phyloP scores from a whole-genome alignment of 192 early-diverging fungal genomes.

The Lobulomyces angularis region DNA sequence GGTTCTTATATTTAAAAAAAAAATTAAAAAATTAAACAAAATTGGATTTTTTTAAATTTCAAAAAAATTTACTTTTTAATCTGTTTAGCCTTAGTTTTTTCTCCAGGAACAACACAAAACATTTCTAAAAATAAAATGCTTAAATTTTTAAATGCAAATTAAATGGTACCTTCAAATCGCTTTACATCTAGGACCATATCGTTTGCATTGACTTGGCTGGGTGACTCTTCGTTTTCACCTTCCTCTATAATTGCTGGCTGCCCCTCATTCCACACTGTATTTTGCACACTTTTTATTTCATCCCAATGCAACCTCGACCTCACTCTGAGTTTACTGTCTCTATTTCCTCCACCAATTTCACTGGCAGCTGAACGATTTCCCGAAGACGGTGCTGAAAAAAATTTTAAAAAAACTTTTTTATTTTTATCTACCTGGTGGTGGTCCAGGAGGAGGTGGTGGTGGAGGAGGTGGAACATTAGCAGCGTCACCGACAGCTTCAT shows the following conservation, averaged over 20 bases:
- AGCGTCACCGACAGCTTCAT: slow-evolving; percentile 1
- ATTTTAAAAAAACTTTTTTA: too few species aligned
- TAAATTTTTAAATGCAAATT: slow-evolving; percentile 6
- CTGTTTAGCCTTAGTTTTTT: slow-evolving; percentile 3
- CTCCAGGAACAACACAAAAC: slow-evolving; percentile 31
- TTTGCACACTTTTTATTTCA: slow-evolving; percentile 20
- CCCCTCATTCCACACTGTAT: slow-evolving; percentile 8
- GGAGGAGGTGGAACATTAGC: slow-evolving; percentile 4
- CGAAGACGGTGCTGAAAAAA: slow-evolving; percentile 6
- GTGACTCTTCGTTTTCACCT: slow-evolving; percentile 2
- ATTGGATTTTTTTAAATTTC: background rate
- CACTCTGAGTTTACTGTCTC: slow-evolving; percentile 13
- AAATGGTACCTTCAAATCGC: slow-evolving; percentile 32
- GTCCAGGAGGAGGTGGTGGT: slow-evolving; percentile 20
- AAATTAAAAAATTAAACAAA: slow-evolving; percentile 1
- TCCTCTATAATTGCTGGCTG: background rate
- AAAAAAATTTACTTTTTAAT: slow-evolving; percentile 2
- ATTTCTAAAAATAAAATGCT: slow-evolving; percentile 13
- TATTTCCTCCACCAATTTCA: slow-evolving; percentile 3
- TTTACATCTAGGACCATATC: slow-evolving; percentile 21
- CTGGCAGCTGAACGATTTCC: background rate
- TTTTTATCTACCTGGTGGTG: slow-evolving; percentile 14
- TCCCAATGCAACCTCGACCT: slow-evolving; percentile 33
- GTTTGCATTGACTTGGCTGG: background rate
- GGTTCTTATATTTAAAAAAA: slow-evolving; percentile 11